phyloP scores from a whole-genome alignment of 805 yeast genomes.

The Barnettozyma sp. region DNA sequence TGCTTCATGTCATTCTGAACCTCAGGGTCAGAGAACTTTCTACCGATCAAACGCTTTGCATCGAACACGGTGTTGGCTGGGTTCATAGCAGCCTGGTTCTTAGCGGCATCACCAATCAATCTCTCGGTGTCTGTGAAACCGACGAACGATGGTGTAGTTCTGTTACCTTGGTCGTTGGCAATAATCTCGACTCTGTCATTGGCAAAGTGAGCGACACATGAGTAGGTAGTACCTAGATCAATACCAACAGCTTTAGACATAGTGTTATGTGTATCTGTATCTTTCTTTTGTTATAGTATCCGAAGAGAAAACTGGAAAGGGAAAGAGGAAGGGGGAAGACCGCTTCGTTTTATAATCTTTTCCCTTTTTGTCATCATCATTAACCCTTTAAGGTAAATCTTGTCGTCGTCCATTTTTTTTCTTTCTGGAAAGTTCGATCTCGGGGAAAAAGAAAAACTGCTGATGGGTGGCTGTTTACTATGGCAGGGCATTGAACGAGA shows the following conservation, averaged over 20 bases:
- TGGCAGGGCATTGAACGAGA: too few species aligned
- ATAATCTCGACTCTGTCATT: conserved; percentile 90
- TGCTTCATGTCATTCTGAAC: conserved; percentile 75
- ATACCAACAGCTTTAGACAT: conserved; percentile 36
- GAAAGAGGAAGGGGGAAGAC: neutral
- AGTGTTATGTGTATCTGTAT: too few species aligned
- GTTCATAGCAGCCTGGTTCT: conserved; percentile 94
- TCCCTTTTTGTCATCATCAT: too few species aligned
- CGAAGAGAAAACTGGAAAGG: neutral
- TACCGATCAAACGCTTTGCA: conserved; percentile 90
- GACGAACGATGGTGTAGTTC: conserved; percentile 94
- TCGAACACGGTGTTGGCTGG: conserved; percentile 87
- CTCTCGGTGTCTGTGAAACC: conserved; percentile 88
- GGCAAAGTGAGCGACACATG: conserved; percentile 92
- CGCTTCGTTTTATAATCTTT: neutral
- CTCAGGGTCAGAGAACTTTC: conserved; percentile 73
- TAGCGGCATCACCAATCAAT: conserved; percentile 42
- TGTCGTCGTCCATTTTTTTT: conserved; percentile 9
- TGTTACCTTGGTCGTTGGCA: conserved; percentile 97
- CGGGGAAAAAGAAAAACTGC: too few species aligned
- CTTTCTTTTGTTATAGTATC: conserved; percentile 4
- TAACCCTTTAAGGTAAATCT: too few species aligned
- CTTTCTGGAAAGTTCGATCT: conserved; percentile 15
- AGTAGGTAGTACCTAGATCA: conserved; percentile 85
- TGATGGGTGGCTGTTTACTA: too few species aligned